Evolutionary conservation across 202 grass and related monocot genomes (phyloP), one percentile per base, ranked within the genome.

Genomic region (Schoenoplectus tabernaemontani): DNA sequence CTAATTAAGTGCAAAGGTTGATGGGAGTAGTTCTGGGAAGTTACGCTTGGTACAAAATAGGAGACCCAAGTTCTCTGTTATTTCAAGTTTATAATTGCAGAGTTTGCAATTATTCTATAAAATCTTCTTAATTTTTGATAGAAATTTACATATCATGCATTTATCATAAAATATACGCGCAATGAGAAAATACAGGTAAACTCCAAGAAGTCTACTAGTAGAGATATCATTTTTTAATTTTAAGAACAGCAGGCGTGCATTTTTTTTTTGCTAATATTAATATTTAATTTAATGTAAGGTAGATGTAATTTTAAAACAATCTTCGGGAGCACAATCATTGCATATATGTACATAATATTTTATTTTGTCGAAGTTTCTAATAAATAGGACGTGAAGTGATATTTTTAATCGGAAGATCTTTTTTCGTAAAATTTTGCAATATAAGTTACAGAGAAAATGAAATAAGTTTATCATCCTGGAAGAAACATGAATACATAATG

Each of bases 11-110:
- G 12, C 36, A 51, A 50, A 62, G 63, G 11, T 74, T 58, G 80
- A 78, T 72, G 64, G 13, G 12, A 30, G 81, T 87, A 87, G 85
- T n/a, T 87, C 48, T 30, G 81, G 71, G 63, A 65, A 72, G 81
- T 79, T 78, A 83, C 33, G 41, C 64, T 71, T 67, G 59, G 72
- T 19, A 53, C 20, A 58, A n/a, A 58, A 26, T 76, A 59, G 53
- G 84, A 57, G 79, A 71, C n/a, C 12, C 38, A 28, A 24, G 54
- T 72, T 61, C 41, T 65, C 78, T 80, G 42, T 65, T 61, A 79
- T 61, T 58, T 79, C 37, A 12, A 24, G 28, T 34, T 80, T 36
- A 75, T 19, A 65, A 65, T 80, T 80, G 59, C 38, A 43, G 5
- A 53, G n/a, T 2, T 16, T 37, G 78, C n/a, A n/a, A n/a, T n/a